Evolutionary conservation across 495 filamentous ascomycete genomes (phyloP).

Genomic region (Lasiosphaeris hirsuta): DNA sequence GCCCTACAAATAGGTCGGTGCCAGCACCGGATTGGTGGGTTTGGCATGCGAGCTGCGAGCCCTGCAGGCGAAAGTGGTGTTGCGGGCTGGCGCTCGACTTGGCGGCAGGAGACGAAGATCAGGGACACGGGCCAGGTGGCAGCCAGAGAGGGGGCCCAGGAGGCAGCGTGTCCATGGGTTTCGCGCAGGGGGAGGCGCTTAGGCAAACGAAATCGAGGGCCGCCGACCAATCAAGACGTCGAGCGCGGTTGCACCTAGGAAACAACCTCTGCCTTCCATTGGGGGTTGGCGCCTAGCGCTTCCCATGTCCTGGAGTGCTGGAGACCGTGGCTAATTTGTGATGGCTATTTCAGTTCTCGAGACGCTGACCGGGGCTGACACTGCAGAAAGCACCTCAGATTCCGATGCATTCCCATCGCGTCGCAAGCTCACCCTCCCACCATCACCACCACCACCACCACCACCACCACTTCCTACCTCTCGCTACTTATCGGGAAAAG

Average conservation of each 20-base stretch:
- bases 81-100: neutral
- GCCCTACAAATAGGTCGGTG: neutral
- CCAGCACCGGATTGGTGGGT: neutral
- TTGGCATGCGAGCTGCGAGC: neutral
- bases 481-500: too few relatives aligned
- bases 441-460: too few relatives aligned
- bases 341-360: conserved; percentile 10
- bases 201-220: neutral
- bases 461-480: too few relatives aligned
- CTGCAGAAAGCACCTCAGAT: neutral
- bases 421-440: too few relatives aligned
- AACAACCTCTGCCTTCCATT: neutral
- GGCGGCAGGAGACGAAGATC: conserved; percentile 8
- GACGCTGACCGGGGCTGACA: neutral
- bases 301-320: neutral
- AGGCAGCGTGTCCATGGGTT: too few relatives aligned
- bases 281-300: conserved; percentile 2
- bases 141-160: too few relatives aligned
- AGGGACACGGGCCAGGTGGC: neutral
- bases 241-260: neutral
- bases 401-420: too few relatives aligned
- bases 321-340: neutral
- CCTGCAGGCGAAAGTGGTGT: neutral
- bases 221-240: neutral
- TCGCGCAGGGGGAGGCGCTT: conserved; percentile 1